A percentile compares a stretch with the other conserved stretches of the same genome.
phyloP scores from a whole-genome alignment of 768 basidiomycete genomes.

The Kwoniella pini region DNA sequence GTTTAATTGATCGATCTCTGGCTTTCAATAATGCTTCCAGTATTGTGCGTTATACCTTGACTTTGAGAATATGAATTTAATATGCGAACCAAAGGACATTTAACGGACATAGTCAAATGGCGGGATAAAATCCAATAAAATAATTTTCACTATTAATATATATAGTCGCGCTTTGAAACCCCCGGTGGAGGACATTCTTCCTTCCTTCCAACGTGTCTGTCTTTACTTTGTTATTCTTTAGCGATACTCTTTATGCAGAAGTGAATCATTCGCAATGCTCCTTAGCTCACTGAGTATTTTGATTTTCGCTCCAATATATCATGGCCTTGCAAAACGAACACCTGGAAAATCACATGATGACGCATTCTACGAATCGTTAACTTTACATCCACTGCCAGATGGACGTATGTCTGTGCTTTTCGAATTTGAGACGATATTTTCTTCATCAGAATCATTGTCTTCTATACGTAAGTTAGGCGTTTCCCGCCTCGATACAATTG shows the following conservation, averaged over 20 bases:
- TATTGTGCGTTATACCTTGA: too few relatives aligned
- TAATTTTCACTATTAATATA: neutral
- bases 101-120: too few relatives aligned
- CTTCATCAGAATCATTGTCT: slow-evolving; percentile 43
- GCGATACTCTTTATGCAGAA: too few relatives aligned
- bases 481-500: neutral
- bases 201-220: neutral
- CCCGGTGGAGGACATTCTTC: slow-evolving; percentile 17
- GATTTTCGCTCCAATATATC: slow-evolving; percentile 19
- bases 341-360: neutral
- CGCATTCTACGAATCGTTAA: slow-evolving; percentile 60
- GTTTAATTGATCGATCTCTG: too few relatives aligned
- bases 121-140: slow-evolving; percentile 5
- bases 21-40: too few relatives aligned
- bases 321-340: neutral
- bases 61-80: too few relatives aligned
- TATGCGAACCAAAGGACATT: too few relatives aligned
- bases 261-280: too few relatives aligned
- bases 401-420: slow-evolving; percentile 81
- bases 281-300: slow-evolving; percentile 23
- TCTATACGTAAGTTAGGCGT: slow-evolving; percentile 59
- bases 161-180: neutral
- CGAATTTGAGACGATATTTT: slow-evolving; percentile 66
- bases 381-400: slow-evolving; percentile 68
- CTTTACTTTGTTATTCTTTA: neutral